Evolutionary conservation across 805 yeast species (phyloP).

Genomic region (Ogataea philodendri): DNA sequence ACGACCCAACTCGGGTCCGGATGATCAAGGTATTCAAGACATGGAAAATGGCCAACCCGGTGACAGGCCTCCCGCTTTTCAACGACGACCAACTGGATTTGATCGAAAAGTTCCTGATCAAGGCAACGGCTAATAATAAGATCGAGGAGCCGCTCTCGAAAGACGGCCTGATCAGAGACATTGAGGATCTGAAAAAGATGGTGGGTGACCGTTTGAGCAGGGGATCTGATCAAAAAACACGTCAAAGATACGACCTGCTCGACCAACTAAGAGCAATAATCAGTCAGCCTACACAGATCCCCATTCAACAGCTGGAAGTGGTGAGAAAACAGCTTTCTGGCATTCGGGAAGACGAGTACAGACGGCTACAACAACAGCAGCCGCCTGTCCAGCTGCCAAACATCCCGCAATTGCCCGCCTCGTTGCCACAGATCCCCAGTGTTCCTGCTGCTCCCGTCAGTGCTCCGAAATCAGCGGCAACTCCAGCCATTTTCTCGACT

Average conservation of each 20-base stretch:
- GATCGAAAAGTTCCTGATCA: slow-evolving; percentile 71
- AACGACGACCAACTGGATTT: slow-evolving; percentile 64
- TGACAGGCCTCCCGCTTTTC: slow-evolving; percentile 68
- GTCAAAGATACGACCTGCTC: slow-evolving; percentile 44
- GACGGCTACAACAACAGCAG: slow-evolving; percentile 26
- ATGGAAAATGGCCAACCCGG: slow-evolving; percentile 72
- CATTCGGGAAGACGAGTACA: slow-evolving; percentile 35
- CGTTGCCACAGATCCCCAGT: slow-evolving; percentile 4
- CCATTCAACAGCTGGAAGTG: slow-evolving; percentile 31
- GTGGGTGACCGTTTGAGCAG: slow-evolving; percentile 41
- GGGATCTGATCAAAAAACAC: slow-evolving; percentile 39
- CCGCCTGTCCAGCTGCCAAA: slow-evolving; percentile 16
- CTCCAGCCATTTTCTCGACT: slow-evolving; percentile 37
- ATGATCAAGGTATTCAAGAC: slow-evolving; percentile 78
- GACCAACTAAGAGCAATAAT: slow-evolving; percentile 42
- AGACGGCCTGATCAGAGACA: slow-evolving; percentile 29
- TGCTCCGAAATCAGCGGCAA: slow-evolving; percentile 4
- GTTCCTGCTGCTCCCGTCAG: slow-evolving; percentile 1
- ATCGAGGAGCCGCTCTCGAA: slow-evolving; percentile 16
- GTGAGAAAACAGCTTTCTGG: slow-evolving; percentile 33
- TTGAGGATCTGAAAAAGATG: slow-evolving; percentile 40
- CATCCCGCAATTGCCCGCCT: slow-evolving; percentile 3
- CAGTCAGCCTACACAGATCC: slow-evolving; percentile 29
- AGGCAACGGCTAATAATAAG: slow-evolving; percentile 47
- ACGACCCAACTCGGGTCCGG: slow-evolving; percentile 70